Conservation (phyloP, 441 rosid genomes). For the Geranium incanum region DNA sequence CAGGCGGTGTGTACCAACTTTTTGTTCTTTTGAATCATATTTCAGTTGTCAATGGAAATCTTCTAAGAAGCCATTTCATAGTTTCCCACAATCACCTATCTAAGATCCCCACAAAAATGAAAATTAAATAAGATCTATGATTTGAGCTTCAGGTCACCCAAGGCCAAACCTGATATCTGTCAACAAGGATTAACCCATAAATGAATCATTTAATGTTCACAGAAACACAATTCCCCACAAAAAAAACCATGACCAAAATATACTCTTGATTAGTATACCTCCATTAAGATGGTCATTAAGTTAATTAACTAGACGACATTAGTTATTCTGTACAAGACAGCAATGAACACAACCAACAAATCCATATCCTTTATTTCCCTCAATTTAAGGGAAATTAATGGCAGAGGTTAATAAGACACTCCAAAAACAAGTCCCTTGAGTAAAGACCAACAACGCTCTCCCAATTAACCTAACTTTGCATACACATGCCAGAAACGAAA, state of each 20-base stretch:
- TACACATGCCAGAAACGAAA: neutral
- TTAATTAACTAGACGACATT: neutral
- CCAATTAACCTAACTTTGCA: neutral
- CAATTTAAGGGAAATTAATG: neutral
- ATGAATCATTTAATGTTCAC: constrained; percentile 1
- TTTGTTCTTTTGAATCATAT: neutral
- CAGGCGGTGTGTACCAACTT: neutral
- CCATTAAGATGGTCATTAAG: neutral
- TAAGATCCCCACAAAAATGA: neutral
- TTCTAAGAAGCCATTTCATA: constrained; percentile 4
- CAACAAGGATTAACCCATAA: neutral
- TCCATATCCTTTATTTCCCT: neutral
- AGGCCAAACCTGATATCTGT: neutral
- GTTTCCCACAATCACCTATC: neutral
- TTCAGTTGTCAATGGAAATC: neutral
- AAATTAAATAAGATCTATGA: neutral
- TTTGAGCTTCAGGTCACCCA: neutral
- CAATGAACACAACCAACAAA: neutral
- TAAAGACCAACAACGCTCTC: neutral
- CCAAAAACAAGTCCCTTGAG: constrained; percentile 7
- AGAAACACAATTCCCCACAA: neutral
- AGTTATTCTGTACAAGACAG: constrained; percentile 1
- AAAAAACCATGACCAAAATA: neutral
- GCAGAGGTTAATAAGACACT: neutral
- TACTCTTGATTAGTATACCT: neutral